phyloP scores from a whole-genome alignment of 768 basidiomycete genomes.

The Suillus americanus region DNA sequence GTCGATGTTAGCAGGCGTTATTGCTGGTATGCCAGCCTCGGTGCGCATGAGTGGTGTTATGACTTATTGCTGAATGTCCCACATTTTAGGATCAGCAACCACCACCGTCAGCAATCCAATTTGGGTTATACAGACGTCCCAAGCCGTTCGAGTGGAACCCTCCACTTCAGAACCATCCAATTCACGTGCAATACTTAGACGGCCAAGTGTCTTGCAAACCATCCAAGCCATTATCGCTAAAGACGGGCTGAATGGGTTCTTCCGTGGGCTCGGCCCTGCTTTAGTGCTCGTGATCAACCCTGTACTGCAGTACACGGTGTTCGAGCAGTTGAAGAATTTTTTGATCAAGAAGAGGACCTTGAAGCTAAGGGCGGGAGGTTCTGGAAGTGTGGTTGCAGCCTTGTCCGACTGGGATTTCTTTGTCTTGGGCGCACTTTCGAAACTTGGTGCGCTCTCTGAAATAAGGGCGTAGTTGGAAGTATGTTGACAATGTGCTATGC shows the following conservation, averaged over 20 bases:
- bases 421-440: slow-evolving; percentile 90
- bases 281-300: slow-evolving; percentile 92
- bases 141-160: slow-evolving; percentile 60
- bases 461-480: background rate
- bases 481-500: slow-evolving; percentile 5
- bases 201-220: slow-evolving; percentile 64
- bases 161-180: slow-evolving; percentile 27
- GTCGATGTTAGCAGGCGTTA: slow-evolving; percentile 83
- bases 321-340: slow-evolving; percentile 92
- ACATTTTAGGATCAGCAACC: slow-evolving; percentile 72
- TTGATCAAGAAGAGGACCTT: slow-evolving; percentile 63
- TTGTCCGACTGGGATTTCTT: slow-evolving; percentile 91
- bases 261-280: slow-evolving; percentile 93
- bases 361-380: slow-evolving; percentile 48
- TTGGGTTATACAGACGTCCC: slow-evolving; percentile 95
- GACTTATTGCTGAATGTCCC: background rate
- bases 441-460: slow-evolving; percentile 57
- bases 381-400: slow-evolving; percentile 42
- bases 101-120: slow-evolving; percentile 90
- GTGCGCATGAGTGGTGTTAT: background rate
- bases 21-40: slow-evolving; percentile 61
- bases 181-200: slow-evolving; percentile 37
- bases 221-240: slow-evolving; percentile 66
- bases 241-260: slow-evolving; percentile 79
- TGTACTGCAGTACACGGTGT: slow-evolving; percentile 89